Conservation (phyloP, 2,329 filamentous ascomycete species). For the Clonostachys byssicola region DNA sequence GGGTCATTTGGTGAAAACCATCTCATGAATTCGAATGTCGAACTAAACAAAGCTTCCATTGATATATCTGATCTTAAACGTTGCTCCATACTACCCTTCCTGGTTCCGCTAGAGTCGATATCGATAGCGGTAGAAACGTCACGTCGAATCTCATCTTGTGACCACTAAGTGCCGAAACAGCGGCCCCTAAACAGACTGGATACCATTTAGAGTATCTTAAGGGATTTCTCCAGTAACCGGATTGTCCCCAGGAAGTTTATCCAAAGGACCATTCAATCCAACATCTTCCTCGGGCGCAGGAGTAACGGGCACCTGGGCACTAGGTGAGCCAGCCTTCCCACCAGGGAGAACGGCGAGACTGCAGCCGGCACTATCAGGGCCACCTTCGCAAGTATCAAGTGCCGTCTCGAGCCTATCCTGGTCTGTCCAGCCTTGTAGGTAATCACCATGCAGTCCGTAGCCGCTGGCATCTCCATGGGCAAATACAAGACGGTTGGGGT, state of each 20-base stretch:
- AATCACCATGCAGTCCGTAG: constrained; percentile 17
- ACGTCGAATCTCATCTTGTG: no score
- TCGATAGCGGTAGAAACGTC: no score
- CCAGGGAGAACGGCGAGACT: constrained; percentile 15
- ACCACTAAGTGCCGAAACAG: no score
- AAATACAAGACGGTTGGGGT: constrained; percentile 18
- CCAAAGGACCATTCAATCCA: constrained; percentile 12
- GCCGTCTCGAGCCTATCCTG: constrained; percentile 14
- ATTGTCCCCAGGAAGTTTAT: constrained; percentile 16
- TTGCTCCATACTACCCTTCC: no score
- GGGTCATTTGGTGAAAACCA: no score
- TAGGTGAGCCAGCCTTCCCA: constrained; percentile 10
- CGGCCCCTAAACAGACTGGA: no score
- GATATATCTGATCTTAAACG: no score
- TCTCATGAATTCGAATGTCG: no score
- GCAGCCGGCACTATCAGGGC: constrained; percentile 13
- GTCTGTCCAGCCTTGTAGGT: constrained; percentile 20
- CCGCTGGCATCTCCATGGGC: constrained; percentile 18
- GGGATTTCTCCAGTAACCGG: constrained; percentile 5
- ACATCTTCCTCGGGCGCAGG: constrained; percentile 14
- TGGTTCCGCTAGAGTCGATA: no score
- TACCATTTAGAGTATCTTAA: no score
- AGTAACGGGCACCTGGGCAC: constrained; percentile 8
- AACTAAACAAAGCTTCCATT: no score
- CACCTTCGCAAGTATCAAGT: constrained; percentile 16